Percentiles rank a stretch among this genome's conserved stretches.
Evolutionary conservation across 495 filamentous ascomycete genomes (phyloP).

Genomic region (Pseudoneurospora amorphoporcata): DNA sequence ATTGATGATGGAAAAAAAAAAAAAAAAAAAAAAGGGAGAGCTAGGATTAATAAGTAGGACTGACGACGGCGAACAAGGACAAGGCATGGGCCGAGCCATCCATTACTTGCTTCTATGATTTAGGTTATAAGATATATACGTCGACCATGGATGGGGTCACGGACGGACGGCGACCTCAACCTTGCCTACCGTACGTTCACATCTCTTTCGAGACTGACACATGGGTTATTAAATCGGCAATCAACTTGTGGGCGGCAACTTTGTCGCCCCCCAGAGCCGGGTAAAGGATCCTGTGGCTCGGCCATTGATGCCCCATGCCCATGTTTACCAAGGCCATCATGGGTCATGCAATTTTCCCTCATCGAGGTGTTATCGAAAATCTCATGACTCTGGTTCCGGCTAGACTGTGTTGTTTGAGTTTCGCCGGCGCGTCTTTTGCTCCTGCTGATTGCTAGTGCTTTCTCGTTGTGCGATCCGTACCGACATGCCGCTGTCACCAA

Average conservation of each 20-base stretch:
- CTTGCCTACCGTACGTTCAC: neutral
- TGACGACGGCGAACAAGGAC: neutral
- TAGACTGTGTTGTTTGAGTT: neutral
- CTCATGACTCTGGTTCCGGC: neutral
- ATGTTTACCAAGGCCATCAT: neutral
- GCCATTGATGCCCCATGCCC: neutral
- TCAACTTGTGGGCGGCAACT: neutral
- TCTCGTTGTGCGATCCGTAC: neutral
- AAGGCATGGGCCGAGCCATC: neutral
- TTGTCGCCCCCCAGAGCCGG: neutral
- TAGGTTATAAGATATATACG: neutral
- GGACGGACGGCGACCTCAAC: neutral
- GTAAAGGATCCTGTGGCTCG: neutral
- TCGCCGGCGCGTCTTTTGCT: neutral
- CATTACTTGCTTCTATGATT: neutral
- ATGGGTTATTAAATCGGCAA: neutral
- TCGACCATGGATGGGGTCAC: neutral
- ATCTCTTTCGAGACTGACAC: neutral
- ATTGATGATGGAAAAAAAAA: neutral
- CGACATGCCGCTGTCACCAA: neutral
- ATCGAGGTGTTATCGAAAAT: neutral
- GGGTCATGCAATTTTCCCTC: neutral
- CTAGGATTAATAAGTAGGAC: neutral
- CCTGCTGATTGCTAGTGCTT: neutral
- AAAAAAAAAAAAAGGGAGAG: neutral